phyloP scores from a whole-genome alignment of 805 yeast species.

The Pichia rugopelliculosa region DNA sequence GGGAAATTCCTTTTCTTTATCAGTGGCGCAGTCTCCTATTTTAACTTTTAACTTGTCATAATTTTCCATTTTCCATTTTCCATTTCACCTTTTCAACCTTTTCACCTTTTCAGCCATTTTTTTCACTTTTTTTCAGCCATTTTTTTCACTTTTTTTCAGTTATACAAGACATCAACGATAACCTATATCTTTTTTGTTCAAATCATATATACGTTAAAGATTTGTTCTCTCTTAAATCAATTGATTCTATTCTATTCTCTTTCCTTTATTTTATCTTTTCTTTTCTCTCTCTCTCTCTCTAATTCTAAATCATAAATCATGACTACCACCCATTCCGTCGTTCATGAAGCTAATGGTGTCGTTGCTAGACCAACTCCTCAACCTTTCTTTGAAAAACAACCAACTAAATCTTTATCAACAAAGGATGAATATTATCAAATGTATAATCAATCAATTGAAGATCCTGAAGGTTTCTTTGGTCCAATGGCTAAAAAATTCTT shows the following conservation, averaged over 20 bases:
- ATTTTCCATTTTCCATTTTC: no score
- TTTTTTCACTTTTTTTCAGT: no score
- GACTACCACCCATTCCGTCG: slow-evolving; percentile 35
- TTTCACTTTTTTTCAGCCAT: no score
- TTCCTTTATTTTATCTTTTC: neutral
- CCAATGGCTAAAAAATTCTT: slow-evolving; percentile 64
- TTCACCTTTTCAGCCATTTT: no score
- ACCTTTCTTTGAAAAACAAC: slow-evolving; percentile 51
- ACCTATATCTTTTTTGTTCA: no score
- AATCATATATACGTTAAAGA: no score
- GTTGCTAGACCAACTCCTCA: slow-evolving; percentile 44
- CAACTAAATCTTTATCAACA: slow-evolving; percentile 49
- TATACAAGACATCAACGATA: no score
- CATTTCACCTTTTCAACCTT: no score
- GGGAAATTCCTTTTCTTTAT: neutral
- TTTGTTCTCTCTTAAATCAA: no score
- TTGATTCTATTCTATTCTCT: neutral
- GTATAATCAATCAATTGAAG: slow-evolving; percentile 67
- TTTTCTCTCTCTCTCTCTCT: neutral
- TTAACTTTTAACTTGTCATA: no score
- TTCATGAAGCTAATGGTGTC: slow-evolving; percentile 54
- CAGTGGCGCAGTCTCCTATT: no score
- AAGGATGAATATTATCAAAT: slow-evolving; percentile 62
- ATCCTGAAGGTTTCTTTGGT: slow-evolving; percentile 79
- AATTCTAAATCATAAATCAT: no score